Base-by-base conservation (phyloP, 768 basidiomycete species). In the Suillus subalutaceus region DNA sequence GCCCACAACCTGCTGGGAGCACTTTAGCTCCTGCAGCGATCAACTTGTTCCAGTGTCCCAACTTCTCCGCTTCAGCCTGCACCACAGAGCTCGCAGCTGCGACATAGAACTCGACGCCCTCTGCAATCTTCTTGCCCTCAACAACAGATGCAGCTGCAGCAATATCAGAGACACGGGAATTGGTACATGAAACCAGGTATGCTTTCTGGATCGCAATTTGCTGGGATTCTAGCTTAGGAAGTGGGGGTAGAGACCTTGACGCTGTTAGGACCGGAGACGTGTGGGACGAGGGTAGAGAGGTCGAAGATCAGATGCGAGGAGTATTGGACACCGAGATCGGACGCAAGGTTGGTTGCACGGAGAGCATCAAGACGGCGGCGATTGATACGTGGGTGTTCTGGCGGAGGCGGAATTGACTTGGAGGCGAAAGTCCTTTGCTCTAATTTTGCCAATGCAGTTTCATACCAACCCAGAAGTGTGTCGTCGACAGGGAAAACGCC, bases 171-270 rank as follows among this genome's bases (percentile, higher is more conserved):
- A 91, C 92, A 48, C 97, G 91, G 1, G 97, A 95, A 79, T 99
- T 99, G 65, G 97, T 99, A 78, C 97, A 99, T 70, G 93, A 95
- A 66, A 99, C 94, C 65, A 99, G 92, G 79, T 99, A 99, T 1
- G 97, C 97, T 78, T 99, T 99, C 72, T 99, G 86, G 74, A 99
- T 97, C 35, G 85, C 80, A 71, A 99, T 91, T 41, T 83, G 85
- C 32, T 84, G 80, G 40, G 86, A 81, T 71, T 91, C 90, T 15
- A 99, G 86, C n/a, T 84, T 82, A 0, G 97, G 93, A 0, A 99
- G 86, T 0, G 97, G 92, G 92, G 0, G 90, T 99, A n/a, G 96
- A 93, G 59, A 99, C 78, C 78, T 99, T 99, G 77, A 99, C 97
- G 72, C 93, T 95, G 79, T 99, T 99, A 15, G 97, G 97, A 2